These are phyloP conservation scores for Simmondsia chinensis DNA, from an alignment of 148 eudicot genomes.

Conservation along the genomic window DNA sequence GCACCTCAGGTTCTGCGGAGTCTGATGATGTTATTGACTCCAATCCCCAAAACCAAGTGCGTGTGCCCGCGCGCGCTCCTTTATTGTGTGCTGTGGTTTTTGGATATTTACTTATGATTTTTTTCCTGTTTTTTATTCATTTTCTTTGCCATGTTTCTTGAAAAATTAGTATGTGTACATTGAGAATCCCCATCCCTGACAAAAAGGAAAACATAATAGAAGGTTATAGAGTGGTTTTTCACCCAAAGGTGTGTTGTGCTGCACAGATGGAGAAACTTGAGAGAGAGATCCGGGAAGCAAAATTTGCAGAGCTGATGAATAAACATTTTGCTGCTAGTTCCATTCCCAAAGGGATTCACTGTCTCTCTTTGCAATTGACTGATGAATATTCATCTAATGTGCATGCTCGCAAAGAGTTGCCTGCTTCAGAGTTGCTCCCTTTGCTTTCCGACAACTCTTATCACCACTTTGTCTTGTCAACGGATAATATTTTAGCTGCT, in stretches of 20 bases:
- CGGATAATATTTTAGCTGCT: constrained; percentile 95
- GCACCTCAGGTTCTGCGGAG: too few relatives aligned
- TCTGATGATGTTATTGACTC: too few relatives aligned
- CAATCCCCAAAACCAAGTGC: too few relatives aligned
- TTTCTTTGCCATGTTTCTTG: too few relatives aligned
- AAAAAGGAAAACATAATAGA: background rate
- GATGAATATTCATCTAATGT: constrained; percentile 99
- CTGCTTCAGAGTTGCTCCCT: constrained; percentile 90
- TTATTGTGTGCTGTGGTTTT: too few relatives aligned
- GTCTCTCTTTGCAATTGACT: constrained; percentile 92
- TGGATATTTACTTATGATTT: too few relatives aligned
- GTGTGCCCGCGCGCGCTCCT: too few relatives aligned
- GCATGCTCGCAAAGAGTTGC: constrained; percentile 91
- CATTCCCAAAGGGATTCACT: constrained; percentile 92
- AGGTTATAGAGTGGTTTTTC: too few relatives aligned
- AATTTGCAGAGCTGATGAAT: constrained; percentile 90
- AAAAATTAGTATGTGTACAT: too few relatives aligned
- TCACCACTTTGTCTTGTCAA: constrained; percentile 73
- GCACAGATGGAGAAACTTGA: constrained; percentile 94
- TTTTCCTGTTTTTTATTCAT: too few relatives aligned
- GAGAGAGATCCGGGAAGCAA: constrained; percentile 77
- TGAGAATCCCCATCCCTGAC: too few relatives aligned
- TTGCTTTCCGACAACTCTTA: constrained; percentile 80
- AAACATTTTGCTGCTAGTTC: constrained; percentile 97
- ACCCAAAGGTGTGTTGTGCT: constrained; percentile 1